These are phyloP conservation scores for Epichloe gansuensis DNA, from an alignment of 2,329 filamentous ascomycete genomes.

Conservation along the genomic window DNA sequence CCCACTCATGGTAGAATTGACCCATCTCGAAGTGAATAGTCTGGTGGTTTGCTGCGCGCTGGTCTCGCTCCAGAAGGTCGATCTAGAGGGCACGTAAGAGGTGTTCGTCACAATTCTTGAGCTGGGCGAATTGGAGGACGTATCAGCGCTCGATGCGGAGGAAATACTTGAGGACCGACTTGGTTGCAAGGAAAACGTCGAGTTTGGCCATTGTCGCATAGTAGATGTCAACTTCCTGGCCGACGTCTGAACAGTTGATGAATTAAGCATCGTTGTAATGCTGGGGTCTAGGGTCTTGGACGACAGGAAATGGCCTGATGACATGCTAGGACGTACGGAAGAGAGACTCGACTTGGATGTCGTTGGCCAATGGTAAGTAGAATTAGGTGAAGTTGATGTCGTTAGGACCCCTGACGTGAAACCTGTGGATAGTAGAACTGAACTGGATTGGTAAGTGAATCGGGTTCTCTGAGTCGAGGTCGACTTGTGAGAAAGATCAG, in stretches of 20 bases:
- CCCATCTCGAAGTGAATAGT: neutral
- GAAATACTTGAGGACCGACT: neutral
- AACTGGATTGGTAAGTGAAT: conserved; percentile 2
- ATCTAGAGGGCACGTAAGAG: neutral
- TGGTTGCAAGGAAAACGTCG: neutral
- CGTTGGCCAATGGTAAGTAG: conserved; percentile 1
- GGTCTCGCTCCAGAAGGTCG: neutral
- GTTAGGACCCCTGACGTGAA: neutral
- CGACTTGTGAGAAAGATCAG: neutral
- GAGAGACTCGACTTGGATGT: neutral
- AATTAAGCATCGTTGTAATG: neutral
- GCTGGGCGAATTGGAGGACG: neutral
- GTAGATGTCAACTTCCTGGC: conserved; percentile 1
- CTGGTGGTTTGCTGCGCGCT: neutral
- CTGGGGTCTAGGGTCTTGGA: neutral
- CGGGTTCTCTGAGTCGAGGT: neutral
- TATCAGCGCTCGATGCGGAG: neutral
- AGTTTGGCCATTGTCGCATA: neutral
- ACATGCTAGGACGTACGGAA: neutral
- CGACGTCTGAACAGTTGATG: neutral
- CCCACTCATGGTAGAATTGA: neutral
- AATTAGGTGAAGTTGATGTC: neutral
- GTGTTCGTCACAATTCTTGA: neutral
- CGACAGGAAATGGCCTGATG: neutral
- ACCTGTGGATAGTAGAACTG: neutral